Percentiles rank a stretch among this genome's conserved stretches.
These are phyloP conservation scores for Cladosporium sp. DNA, from an alignment of 2,329 filamentous ascomycete genomes.

Conservation along the genomic window DNA sequence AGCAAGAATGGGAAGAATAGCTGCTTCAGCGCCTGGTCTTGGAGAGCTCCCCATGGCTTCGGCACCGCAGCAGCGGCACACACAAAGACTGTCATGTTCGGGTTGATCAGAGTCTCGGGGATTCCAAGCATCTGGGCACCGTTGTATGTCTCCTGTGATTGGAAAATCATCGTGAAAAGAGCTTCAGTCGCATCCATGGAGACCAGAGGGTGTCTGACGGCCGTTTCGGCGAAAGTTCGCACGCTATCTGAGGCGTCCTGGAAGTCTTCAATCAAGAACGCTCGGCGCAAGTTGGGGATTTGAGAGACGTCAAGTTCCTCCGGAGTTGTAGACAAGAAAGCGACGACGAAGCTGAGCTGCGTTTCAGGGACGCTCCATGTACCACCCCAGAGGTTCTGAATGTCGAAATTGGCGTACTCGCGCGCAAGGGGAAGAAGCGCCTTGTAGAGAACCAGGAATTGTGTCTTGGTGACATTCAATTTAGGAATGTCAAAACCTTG, in stretches of 20 bases:
- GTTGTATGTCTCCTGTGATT: constrained; percentile 58
- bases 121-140: constrained; percentile 57
- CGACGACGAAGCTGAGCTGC: constrained; percentile 89
- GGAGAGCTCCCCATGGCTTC: constrained; percentile 73
- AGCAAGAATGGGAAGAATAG: constrained; percentile 81
- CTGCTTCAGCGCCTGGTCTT: constrained; percentile 72
- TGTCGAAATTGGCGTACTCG: constrained; percentile 67
- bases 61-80: constrained; percentile 76
- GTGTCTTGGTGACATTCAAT: constrained; percentile 71
- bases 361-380: constrained; percentile 80
- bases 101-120: constrained; percentile 63
- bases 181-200: constrained; percentile 79
- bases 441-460: constrained; percentile 80
- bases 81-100: constrained; percentile 76
- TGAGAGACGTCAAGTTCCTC: constrained; percentile 79
- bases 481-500: constrained; percentile 77
- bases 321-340: constrained; percentile 74
- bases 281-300: constrained; percentile 77
- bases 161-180: constrained; percentile 63
- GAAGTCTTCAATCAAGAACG: constrained; percentile 69
- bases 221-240: constrained; percentile 61
- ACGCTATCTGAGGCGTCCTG: constrained; percentile 60
- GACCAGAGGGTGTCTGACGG: constrained; percentile 81
- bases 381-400: constrained; percentile 88
- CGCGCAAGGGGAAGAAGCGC: constrained; percentile 72